Evolutionary conservation across 257 asterid species (phyloP).

Genomic region (Buddleja alternifolia): DNA sequence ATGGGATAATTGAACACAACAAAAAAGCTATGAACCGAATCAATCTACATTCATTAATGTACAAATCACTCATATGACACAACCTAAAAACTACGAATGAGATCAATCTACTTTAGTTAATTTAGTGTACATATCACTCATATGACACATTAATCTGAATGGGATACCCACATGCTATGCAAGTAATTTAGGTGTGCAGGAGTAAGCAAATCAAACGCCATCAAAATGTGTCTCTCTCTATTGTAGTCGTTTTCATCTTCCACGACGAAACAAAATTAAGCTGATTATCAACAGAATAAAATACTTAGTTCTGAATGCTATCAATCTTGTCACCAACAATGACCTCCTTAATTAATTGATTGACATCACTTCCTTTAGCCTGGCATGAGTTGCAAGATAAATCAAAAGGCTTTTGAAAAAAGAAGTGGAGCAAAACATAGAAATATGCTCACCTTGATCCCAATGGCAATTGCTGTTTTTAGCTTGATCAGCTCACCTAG

Average conservation of each 20-base stretch:
- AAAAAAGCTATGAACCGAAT: no score
- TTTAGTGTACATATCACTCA: neutral
- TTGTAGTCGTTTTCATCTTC: neutral
- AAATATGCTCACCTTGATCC: slow-evolving; percentile 61
- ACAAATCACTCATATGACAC: no score
- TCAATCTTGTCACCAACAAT: slow-evolving; percentile 27
- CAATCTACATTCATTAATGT: no score
- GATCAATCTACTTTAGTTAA: neutral
- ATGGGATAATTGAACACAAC: neutral
- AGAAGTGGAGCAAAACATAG: neutral
- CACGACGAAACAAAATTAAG: neutral
- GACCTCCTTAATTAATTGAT: slow-evolving; percentile 47
- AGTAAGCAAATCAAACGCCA: neutral
- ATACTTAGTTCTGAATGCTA: slow-evolving; percentile 23
- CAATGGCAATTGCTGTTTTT: slow-evolving; percentile 81
- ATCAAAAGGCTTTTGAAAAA: neutral
- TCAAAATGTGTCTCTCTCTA: neutral
- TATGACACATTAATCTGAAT: neutral
- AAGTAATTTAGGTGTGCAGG: neutral
- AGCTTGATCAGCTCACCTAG: slow-evolving; percentile 80
- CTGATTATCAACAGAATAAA: no score
- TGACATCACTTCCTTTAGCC: slow-evolving; percentile 60
- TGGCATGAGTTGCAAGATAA: slow-evolving; percentile 36
- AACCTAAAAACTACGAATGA: neutral
- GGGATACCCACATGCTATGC: neutral